These are phyloP conservation scores for Perkinsus chesapeaki DNA, from an alignment of 169 alveolate genomes.

Conservation along the genomic window DNA sequence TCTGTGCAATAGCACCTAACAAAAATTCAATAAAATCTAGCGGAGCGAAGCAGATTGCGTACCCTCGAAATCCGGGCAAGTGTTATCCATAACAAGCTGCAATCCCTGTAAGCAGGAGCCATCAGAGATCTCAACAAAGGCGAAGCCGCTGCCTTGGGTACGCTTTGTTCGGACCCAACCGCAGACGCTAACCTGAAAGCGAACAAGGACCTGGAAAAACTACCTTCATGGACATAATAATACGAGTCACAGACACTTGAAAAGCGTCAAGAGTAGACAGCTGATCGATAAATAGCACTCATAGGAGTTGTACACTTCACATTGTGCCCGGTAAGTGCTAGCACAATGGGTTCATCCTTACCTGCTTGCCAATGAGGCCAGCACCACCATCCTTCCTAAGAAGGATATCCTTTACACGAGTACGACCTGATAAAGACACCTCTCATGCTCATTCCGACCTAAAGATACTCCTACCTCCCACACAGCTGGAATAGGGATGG, in stretches of 20 bases:
- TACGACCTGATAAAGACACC: neutral
- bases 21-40: neutral
- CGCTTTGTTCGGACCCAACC: slow-evolving; percentile 94
- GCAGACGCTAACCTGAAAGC: slow-evolving; percentile 51
- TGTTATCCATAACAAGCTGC: slow-evolving; percentile 79
- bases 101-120: slow-evolving; percentile 82
- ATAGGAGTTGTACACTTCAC: no score
- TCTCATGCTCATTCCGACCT: neutral
- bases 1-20: slow-evolving; percentile 35
- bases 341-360: no score
- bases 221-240: neutral
- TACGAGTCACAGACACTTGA: no score
- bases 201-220: neutral
- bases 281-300: no score
- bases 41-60: slow-evolving; percentile 41
- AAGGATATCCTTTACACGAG: neutral
- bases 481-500: neutral
- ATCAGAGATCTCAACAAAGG: slow-evolving; percentile 85
- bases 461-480: neutral
- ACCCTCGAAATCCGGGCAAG: slow-evolving; percentile 61
- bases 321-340: no score
- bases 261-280: no score
- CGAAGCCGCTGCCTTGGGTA: slow-evolving; percentile 79
- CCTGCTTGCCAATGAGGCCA: neutral
- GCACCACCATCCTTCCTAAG: neutral